phyloP scores from a whole-genome alignment of 306 rosid species.

The Calophaca sinica region DNA sequence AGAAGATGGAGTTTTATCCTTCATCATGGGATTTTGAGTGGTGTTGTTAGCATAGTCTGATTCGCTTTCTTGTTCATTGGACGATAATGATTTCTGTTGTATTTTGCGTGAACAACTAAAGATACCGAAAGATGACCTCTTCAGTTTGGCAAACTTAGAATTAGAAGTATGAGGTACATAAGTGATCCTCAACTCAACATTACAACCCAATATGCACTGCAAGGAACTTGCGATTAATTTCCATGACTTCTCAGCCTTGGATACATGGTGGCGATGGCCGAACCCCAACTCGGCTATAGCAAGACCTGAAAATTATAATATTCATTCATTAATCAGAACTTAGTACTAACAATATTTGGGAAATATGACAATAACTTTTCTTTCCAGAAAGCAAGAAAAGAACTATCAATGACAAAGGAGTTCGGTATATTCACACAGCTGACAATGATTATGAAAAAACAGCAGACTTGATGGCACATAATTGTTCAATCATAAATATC shows the following conservation, averaged over 20 bases:
- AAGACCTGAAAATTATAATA: slow-evolving; percentile 58
- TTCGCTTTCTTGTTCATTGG: slow-evolving; percentile 58
- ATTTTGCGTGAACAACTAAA: slow-evolving; percentile 70
- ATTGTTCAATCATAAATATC: background rate
- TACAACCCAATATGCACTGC: slow-evolving; percentile 68
- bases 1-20: slow-evolving; percentile 48
- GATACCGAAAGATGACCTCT: slow-evolving; percentile 64
- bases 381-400: no score
- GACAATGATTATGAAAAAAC: slow-evolving; percentile 3
- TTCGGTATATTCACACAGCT: no score
- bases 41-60: slow-evolving; percentile 53
- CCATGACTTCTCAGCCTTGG: slow-evolving; percentile 86
- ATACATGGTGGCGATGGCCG: slow-evolving; percentile 57
- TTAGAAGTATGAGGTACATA: slow-evolving; percentile 54
- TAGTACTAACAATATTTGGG: background rate
- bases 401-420: no score
- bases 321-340: slow-evolving; percentile 19
- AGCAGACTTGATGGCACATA: background rate
- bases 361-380: background rate
- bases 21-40: slow-evolving; percentile 57
- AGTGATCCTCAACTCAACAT: slow-evolving; percentile 78
- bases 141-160: slow-evolving; percentile 53
- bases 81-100: slow-evolving; percentile 51
- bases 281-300: slow-evolving; percentile 81
- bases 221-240: slow-evolving; percentile 73